Conservation (phyloP, 768 basidiomycete genomes). For the Gyrodon lividus region DNA sequence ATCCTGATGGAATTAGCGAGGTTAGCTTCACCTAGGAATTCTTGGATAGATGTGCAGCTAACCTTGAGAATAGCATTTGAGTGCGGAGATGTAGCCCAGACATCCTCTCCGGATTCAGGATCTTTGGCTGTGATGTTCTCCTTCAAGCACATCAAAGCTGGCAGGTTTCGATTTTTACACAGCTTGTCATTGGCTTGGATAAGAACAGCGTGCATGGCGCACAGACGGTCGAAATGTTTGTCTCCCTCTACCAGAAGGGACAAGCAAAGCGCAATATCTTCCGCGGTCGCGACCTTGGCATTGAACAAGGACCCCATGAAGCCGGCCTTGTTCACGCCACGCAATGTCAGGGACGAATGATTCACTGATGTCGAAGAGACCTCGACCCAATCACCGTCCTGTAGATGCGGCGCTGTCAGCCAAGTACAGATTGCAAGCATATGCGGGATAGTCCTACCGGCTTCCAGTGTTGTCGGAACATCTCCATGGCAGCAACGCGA, state of each 20-base stretch:
- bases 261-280: conserved; percentile 33
- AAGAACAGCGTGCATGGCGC: conserved; percentile 36
- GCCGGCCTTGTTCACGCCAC: conserved; percentile 30
- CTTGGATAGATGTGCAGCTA: background rate
- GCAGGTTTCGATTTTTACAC: conserved; percentile 26
- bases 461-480: conserved; percentile 14
- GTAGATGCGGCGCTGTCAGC: background rate
- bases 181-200: conserved; percentile 32
- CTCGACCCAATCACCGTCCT: conserved; percentile 17
- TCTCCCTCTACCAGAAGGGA: conserved; percentile 19
- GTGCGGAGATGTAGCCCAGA: conserved; percentile 20
- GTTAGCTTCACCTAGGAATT: background rate
- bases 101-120: conserved; percentile 13
- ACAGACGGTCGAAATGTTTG: conserved; percentile 26
- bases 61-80: conserved; percentile 21
- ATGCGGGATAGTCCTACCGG: background rate
- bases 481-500: conserved; percentile 5
- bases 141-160: conserved; percentile 19
- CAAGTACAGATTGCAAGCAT: background rate
- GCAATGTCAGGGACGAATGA: conserved; percentile 10
- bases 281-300: conserved; percentile 19
- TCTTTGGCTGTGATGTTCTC: conserved; percentile 11
- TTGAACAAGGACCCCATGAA: conserved; percentile 34
- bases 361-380: background rate
- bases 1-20: conserved; percentile 18